A percentile compares a stretch with the other conserved stretches of the same genome.
Conservation (phyloP, 805 yeast genomes). For the Saccharomycopsis malanga region DNA sequence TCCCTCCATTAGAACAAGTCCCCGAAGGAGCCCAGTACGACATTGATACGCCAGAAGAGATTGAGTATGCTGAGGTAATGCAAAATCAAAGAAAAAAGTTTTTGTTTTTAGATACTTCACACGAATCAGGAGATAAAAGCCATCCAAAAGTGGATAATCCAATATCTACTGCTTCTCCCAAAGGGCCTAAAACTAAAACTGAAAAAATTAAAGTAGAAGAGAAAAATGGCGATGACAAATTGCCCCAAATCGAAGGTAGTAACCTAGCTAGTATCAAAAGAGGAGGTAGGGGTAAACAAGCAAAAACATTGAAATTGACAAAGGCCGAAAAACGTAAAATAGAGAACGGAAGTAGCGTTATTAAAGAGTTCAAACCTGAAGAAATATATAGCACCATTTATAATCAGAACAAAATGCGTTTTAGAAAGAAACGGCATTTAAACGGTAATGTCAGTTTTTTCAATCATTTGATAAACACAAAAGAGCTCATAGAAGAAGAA, state of each 20-base stretch:
- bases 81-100: slow-evolving; percentile 22
- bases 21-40: slow-evolving; percentile 29
- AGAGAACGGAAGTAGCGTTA: slow-evolving; percentile 7
- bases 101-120: background rate
- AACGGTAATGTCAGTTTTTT: slow-evolving; percentile 17
- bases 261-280: slow-evolving; percentile 1
- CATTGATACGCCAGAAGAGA: slow-evolving; percentile 38
- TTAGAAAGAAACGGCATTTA: slow-evolving; percentile 1
- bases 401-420: background rate
- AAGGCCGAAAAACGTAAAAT: slow-evolving; percentile 11
- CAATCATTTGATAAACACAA: slow-evolving; percentile 4
- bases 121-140: background rate
- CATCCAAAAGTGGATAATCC: background rate
- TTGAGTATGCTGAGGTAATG: slow-evolving; percentile 37
- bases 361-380: slow-evolving; percentile 13
- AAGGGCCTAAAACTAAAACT: background rate
- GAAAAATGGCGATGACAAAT: slow-evolving; percentile 1
- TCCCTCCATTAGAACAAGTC: slow-evolving; percentile 32
- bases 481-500: background rate
- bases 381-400: slow-evolving; percentile 12
- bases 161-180: background rate
- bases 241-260: background rate
- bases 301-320: slow-evolving; percentile 6
- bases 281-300: background rate
- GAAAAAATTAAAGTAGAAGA: background rate